Percentiles rank a stretch among this genome's conserved stretches.
These are phyloP conservation scores for Nemania abortiva DNA, from an alignment of 2,329 filamentous ascomycete genomes.

Conservation along the genomic window DNA sequence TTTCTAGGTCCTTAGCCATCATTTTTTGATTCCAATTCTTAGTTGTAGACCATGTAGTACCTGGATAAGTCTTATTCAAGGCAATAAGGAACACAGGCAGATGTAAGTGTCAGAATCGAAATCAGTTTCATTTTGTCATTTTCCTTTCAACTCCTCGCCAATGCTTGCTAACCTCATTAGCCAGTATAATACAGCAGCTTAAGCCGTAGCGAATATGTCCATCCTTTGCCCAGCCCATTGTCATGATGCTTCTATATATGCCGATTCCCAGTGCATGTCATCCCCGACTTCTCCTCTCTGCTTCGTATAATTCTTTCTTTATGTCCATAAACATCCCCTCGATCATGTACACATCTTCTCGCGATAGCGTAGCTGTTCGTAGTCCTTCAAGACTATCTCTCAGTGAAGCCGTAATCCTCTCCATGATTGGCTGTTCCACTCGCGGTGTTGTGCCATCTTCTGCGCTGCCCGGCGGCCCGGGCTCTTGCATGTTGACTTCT, in stretches of 20 bases:
- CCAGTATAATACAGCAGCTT: slow-evolving; percentile 21
- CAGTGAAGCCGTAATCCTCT: slow-evolving; percentile 66
- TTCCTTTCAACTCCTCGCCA: slow-evolving; percentile 31
- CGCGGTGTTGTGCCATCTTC: slow-evolving; percentile 36
- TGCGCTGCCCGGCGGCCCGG: slow-evolving; percentile 1
- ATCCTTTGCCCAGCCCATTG: slow-evolving; percentile 11
- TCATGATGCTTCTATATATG: slow-evolving; percentile 30
- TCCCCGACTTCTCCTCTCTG: slow-evolving; percentile 68
- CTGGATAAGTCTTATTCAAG: neutral
- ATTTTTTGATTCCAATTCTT: too few relatives aligned
- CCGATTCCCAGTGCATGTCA: slow-evolving; percentile 8
- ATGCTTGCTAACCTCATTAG: slow-evolving; percentile 30
- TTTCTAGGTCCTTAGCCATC: too few relatives aligned
- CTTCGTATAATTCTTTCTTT: slow-evolving; percentile 78
- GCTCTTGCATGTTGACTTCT: slow-evolving; percentile 9
- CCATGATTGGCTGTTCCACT: slow-evolving; percentile 53
- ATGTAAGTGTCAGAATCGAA: neutral
- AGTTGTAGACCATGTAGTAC: neutral
- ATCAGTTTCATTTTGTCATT: slow-evolving; percentile 20
- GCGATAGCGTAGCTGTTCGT: slow-evolving; percentile 69
- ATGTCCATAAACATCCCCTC: slow-evolving; percentile 86
- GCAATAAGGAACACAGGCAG: neutral
- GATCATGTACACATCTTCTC: slow-evolving; percentile 75
- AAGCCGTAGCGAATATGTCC: slow-evolving; percentile 13
- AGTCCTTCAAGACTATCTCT: slow-evolving; percentile 70